Conservation (phyloP, 371 early-diverging fungal genomes). For the Mortierella sp. region DNA sequence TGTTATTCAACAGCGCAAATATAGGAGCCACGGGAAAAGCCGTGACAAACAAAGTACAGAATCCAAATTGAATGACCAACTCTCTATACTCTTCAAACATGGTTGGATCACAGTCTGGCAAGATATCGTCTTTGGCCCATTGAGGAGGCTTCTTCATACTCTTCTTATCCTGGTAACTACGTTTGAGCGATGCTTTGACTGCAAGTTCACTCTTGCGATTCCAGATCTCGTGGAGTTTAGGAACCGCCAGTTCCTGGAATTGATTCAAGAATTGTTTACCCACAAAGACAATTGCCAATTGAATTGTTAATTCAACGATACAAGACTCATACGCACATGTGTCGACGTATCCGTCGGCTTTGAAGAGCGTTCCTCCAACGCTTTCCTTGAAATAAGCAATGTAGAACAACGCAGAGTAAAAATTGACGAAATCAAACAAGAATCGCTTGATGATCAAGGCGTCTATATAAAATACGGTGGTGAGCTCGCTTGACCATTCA, state of each 20-base stretch:
- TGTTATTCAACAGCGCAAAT: conserved; percentile 69
- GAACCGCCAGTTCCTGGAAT: conserved; percentile 58
- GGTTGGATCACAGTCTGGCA: conserved; percentile 46
- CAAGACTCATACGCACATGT: conserved; percentile 48
- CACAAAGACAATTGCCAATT: conserved; percentile 69
- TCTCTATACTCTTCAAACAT: conserved; percentile 60
- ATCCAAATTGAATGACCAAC: conserved; percentile 72
- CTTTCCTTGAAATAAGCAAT: conserved; percentile 64
- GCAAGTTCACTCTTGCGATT: conserved; percentile 45
- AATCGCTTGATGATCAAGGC: conserved; percentile 66
- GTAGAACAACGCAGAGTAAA: conserved; percentile 67
- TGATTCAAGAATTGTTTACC: conserved; percentile 65
- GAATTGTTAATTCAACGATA: conserved; percentile 65
- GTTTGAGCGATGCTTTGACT: conserved; percentile 23
- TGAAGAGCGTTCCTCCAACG: background rate
- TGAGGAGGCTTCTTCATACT: conserved; percentile 56
- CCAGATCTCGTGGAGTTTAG: conserved; percentile 52
- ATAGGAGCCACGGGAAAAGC: conserved; percentile 77
- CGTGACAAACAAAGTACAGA: conserved; percentile 68
- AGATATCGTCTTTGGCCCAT: conserved; percentile 60
- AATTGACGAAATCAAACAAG: conserved; percentile 70
- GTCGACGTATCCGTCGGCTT: conserved; percentile 1
- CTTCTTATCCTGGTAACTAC: conserved; percentile 44
- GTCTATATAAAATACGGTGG: conserved; percentile 39
- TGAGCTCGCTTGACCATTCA: too few species aligned